Evolutionary conservation across 345 rosid genomes (phyloP).

Genomic region (Abelmoschus esculentus): DNA sequence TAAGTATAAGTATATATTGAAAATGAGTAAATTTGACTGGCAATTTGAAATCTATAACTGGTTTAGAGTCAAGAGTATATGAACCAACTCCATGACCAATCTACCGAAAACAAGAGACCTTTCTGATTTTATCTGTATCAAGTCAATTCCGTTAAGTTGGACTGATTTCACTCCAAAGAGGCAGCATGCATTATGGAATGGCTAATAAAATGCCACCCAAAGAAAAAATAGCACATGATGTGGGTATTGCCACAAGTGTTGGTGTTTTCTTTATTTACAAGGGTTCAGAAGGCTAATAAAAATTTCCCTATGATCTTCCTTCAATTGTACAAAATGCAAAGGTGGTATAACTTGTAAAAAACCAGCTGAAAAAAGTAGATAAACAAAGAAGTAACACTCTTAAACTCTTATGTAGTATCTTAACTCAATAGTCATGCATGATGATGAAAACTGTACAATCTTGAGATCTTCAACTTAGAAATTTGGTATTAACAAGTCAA

Average conservation of each 20-base stretch:
- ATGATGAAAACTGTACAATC: neutral
- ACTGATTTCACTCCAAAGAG: neutral
- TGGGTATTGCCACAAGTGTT: neutral
- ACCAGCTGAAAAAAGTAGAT: neutral
- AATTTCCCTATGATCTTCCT: neutral
- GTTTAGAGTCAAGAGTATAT: neutral
- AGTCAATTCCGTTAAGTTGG: neutral
- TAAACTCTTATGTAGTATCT: neutral
- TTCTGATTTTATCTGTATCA: neutral
- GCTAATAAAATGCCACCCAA: neutral
- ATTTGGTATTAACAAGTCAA: constrained; percentile 1
- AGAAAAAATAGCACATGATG: neutral
- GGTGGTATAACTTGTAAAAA: neutral
- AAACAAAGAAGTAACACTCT: neutral
- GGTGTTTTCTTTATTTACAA: neutral
- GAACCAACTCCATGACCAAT: neutral
- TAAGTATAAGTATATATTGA: neutral
- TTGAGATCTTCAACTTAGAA: neutral
- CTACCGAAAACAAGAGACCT: neutral
- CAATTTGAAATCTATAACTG: neutral
- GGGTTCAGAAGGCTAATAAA: neutral
- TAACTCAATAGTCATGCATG: neutral
- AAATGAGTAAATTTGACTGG: neutral
- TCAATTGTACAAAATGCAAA: neutral
- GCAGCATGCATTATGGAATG: neutral